Conservation (phyloP, 2,329 filamentous ascomycete species). For the Ilyonectria robusta region DNA sequence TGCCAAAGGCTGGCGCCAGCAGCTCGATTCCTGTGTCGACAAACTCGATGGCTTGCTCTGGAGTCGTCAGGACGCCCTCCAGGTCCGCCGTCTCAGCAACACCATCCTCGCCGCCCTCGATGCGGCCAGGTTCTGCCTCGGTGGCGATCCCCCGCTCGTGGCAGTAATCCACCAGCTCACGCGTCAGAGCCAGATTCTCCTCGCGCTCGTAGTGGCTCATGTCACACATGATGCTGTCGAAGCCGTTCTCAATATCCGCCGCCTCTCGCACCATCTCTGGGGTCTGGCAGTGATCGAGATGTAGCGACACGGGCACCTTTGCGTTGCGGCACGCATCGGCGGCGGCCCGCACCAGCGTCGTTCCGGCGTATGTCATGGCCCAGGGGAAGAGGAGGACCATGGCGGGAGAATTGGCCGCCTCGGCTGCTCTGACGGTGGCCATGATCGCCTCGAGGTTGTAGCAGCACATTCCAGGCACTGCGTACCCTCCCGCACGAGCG, state of each 20-base stretch:
- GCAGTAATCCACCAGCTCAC: slow-evolving; percentile 73
- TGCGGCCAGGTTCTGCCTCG: slow-evolving; percentile 68
- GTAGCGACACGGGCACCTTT: slow-evolving; percentile 71
- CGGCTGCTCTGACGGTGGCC: slow-evolving; percentile 76
- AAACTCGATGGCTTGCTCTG: slow-evolving; percentile 79
- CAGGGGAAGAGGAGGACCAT: slow-evolving; percentile 82
- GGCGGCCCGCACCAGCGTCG: slow-evolving; percentile 67
- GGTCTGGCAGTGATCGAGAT: slow-evolving; percentile 77
- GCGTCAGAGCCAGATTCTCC: slow-evolving; percentile 76
- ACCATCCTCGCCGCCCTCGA: slow-evolving; percentile 73
- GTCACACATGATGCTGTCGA: slow-evolving; percentile 83
- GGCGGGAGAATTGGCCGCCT: slow-evolving; percentile 73
- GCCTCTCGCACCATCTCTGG: slow-evolving; percentile 71
- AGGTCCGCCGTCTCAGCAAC: slow-evolving; percentile 72
- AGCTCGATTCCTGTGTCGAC: slow-evolving; percentile 80
- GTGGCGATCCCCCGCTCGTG: slow-evolving; percentile 75
- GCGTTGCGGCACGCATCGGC: slow-evolving; percentile 68
- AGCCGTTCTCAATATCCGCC: slow-evolving; percentile 58
- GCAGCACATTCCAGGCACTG: slow-evolving; percentile 69
- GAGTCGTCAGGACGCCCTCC: slow-evolving; percentile 71
- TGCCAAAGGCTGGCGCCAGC: slow-evolving; percentile 82
- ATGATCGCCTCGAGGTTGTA: slow-evolving; percentile 80
- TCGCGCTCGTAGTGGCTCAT: slow-evolving; percentile 81
- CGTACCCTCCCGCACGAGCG: slow-evolving; percentile 57
- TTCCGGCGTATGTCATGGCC: slow-evolving; percentile 75